phyloP scores from a whole-genome alignment of 1,284 basidiomycete genomes.

The Xerocomus nothofagi region DNA sequence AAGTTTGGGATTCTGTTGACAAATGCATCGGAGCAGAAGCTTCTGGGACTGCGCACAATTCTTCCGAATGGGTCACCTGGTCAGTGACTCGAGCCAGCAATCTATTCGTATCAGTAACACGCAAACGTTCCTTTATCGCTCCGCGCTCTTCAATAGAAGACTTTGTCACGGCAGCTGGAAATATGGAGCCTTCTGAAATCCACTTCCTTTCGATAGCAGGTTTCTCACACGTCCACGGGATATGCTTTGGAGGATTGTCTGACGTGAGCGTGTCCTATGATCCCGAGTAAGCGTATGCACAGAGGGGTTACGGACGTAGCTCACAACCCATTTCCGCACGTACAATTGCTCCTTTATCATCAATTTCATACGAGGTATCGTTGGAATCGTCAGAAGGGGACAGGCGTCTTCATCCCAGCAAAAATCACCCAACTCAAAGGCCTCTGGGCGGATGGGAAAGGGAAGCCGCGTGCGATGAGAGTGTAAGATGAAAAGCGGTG shows the following conservation, averaged over 20 bases:
- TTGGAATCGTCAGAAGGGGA: conserved; percentile 45
- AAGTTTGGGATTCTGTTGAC: conserved; percentile 2
- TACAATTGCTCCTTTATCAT: conserved; percentile 52
- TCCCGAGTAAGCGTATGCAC: conserved; percentile 9
- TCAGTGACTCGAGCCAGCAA: neutral
- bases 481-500: conserved; percentile 27
- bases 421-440: conserved; percentile 26
- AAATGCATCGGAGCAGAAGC: neutral
- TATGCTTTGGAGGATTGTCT: conserved; percentile 42
- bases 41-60: conserved; percentile 1
- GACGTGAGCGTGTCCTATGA: conserved; percentile 34
- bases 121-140: conserved; percentile 7
- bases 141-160: conserved; percentile 28
- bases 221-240: conserved; percentile 45
- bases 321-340: conserved; percentile 54
- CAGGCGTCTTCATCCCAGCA: conserved; percentile 14
- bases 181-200: conserved; percentile 54
- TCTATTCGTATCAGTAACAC: neutral
- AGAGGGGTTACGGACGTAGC: conserved; percentile 23
- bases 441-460: conserved; percentile 26
- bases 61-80: conserved; percentile 2
- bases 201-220: conserved; percentile 37
- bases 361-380: conserved; percentile 49
- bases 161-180: conserved; percentile 42
- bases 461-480: conserved; percentile 30